Conservation (phyloP, 2,329 filamentous ascomycete genomes). For the Penicillium sp. region DNA sequence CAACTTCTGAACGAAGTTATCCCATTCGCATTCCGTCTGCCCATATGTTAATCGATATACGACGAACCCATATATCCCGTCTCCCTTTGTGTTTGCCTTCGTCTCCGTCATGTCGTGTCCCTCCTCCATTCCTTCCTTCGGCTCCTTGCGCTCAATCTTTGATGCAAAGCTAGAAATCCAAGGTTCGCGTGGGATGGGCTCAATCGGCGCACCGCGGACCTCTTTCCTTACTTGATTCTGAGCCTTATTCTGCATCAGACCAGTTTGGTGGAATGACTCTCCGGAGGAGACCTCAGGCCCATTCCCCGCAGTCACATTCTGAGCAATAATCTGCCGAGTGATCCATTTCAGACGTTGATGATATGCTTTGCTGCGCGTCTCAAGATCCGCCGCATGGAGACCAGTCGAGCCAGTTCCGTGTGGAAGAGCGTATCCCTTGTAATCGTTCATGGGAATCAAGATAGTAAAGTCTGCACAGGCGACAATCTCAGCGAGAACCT, state of each 20-base stretch:
- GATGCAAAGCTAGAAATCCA: constrained; percentile 16
- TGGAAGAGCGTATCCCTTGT: constrained; percentile 16
- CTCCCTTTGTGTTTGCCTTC: not conserved
- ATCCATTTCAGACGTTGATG: constrained; percentile 8
- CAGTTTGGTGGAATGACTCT: not conserved
- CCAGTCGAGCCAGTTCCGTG: not conserved
- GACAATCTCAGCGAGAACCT: constrained; percentile 13
- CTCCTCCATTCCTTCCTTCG: not conserved
- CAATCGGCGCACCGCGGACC: constrained; percentile 11
- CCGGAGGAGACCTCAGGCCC: not conserved
- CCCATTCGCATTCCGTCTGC: constrained; percentile 23
- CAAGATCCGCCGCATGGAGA: not conserved
- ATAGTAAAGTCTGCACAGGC: constrained; percentile 22
- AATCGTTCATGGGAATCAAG: constrained; percentile 26
- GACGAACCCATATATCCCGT: constrained; percentile 13
- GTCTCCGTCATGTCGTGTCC: not conserved
- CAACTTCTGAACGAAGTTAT: constrained; percentile 18
- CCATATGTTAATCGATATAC: constrained; percentile 27
- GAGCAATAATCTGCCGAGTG: not conserved
- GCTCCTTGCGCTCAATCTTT: not conserved
- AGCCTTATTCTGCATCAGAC: constrained; percentile 5
- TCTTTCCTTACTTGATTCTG: constrained; percentile 15
- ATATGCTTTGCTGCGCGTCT: constrained; percentile 8
- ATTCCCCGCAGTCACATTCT: not conserved
- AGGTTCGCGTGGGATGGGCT: constrained; percentile 15